Base-by-base conservation (phyloP, 192 early-diverging fungal genomes). In the Coemansia sp. region DNA sequence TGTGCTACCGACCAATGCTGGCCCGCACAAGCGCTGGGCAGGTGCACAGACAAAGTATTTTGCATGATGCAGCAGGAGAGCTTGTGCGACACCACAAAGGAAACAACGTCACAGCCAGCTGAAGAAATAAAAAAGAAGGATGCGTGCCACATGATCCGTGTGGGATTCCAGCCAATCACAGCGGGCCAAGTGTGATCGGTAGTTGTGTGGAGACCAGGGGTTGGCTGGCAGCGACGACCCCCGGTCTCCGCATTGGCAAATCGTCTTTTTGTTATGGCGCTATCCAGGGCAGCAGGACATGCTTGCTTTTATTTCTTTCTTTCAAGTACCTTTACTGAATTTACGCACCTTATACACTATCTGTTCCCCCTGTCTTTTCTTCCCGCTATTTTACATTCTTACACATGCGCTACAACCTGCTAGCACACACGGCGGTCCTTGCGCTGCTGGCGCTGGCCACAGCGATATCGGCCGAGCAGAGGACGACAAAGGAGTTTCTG, bases 401-500 rank as follows among this genome's bases (percentile, higher is more conserved):
- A 25, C 51, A 54, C 7, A 80, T 80, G 77, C 72, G 68, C 48
- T 75, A 63, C 36, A 48, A 50, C 33, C 45, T 80, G 33, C 61
- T 80, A 22, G 60, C 77, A 20, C 68, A 66, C 56, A 72, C 77
- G 2, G 69, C 59, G n/a, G 50, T 71, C 36, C 52, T 80, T 49
- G 63, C 76, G 6, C 25, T 71, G 50, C 66, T 80, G 20, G 63
- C 69, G 5, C 55, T 80, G 12, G 61, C 49, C 16, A 58, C 64
- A 11, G 29, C 68, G 12, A 69, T 60, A 20, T 40, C 66, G 31
- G 77, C 70, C 40, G 66, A 80, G 48, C 65, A 63, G 55, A 14
- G 31, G 61, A 75, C 77, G 7, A 75, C 77, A 10, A 67, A 80
- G 60, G 72, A 75, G 55, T 71, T 67, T 51, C 32, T 80, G n/a